Base-by-base conservation (phyloP, 2,329 filamentous ascomycete species). In the Colletotrichum phormii region DNA sequence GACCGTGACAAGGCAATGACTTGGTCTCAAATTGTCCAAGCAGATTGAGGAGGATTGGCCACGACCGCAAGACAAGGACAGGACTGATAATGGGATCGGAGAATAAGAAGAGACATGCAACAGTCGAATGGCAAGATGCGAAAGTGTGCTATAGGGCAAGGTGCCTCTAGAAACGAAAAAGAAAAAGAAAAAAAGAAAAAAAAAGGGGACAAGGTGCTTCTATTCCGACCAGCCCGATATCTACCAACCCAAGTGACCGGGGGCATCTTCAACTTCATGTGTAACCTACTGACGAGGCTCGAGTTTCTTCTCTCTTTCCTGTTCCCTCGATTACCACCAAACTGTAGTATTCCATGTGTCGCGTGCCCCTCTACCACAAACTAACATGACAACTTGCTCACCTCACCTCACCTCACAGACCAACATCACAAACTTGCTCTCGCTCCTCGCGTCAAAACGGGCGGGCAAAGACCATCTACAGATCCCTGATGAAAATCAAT, bases 91-190 rank as follows among this genome's bases (percentile, higher is more conserved):
- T 11, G 24, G 37, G 11, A 18, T 8, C 64, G 59, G 64, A 51
- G 33, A 71, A 61, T n/a, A 22, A 54, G 15, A 59, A 33, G 13
- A 18, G 18, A 61, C 22, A 8, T 9, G 13, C 42, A 13, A n/a
- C 13, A n/a, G 3, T 5, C 29, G 2, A 22, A 3, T 22, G 8
- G 42, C 6, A 58, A 54, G 2, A 54, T 26, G 51, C n/a, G 6
- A 49, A 9, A 12, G 60, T 12, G 65, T 46, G 42, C 64, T 59
- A 72, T 69, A 64, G 65, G 59, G 26, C 64, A 69, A 64, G 59
- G 65, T 35, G 12, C 13, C 15, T 26, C 64, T 69, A 60, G 59
- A 69, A 69, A 72, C 70, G 59, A 64, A 63, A 59, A 29, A 51
- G 53, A 7, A n/a, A 49, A 46, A n/a, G 53, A 64, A 63, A 59